Evolutionary conservation across 805 yeast species (phyloP).

Genomic region (Ogataea thermomethanolica): DNA sequence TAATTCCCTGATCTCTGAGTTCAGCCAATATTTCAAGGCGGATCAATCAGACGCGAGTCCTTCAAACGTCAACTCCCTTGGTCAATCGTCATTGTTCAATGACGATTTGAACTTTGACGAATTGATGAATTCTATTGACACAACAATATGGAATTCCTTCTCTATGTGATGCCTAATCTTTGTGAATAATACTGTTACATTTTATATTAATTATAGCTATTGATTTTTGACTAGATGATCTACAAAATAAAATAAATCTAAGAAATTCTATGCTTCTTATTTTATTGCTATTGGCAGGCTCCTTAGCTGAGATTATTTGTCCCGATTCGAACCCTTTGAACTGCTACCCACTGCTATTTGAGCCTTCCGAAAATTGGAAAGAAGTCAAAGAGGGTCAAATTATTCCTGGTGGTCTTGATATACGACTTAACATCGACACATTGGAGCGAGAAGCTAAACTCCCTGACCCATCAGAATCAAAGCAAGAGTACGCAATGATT

Average conservation of each 20-base stretch:
- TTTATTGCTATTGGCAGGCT: neutral
- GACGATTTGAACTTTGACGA: neutral
- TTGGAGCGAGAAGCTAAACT: constrained; percentile 67
- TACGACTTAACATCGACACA: constrained; percentile 71
- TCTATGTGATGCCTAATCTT: neutral
- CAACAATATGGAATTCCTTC: neutral
- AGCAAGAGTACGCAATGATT: constrained; percentile 2
- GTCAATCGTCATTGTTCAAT: no score
- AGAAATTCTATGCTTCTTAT: neutral
- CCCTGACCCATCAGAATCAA: constrained; percentile 30
- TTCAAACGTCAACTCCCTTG: no score
- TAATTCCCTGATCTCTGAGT: neutral
- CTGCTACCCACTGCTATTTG: constrained; percentile 65
- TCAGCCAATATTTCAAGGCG: neutral
- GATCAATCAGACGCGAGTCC: neutral
- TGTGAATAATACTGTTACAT: neutral
- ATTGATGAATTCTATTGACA: neutral
- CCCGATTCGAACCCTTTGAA: constrained; percentile 40
- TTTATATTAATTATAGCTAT: no score
- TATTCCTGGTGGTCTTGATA: constrained; percentile 77
- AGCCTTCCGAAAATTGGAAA: constrained; percentile 69
- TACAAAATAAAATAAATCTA: no score
- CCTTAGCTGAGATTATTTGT: constrained; percentile 32
- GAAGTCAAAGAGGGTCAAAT: constrained; percentile 64
- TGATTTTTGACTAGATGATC: no score